Conservation (phyloP, 192 early-diverging fungal genomes). For the Pilobolus umbonatus region DNA sequence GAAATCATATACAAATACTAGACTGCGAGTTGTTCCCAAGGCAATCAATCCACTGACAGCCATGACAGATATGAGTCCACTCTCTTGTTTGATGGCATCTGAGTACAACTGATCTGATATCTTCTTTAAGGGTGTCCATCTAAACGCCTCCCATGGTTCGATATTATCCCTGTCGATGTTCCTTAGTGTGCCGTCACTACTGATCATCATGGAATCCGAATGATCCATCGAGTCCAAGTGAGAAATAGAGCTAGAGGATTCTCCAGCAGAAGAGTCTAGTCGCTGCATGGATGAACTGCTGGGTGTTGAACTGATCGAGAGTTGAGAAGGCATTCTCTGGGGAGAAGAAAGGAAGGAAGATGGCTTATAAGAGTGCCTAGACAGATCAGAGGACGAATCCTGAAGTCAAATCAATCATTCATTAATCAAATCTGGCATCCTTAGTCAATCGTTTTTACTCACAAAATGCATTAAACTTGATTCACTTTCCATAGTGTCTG, state of each 20-base stretch:
- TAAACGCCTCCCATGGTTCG: constrained; percentile 52
- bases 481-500: constrained; percentile 42
- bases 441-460: constrained; percentile 22
- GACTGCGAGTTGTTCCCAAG: constrained; percentile 52
- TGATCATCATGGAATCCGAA: constrained; percentile 6
- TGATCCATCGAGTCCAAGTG: background rate
- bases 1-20: constrained; percentile 51
- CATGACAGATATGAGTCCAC: constrained; percentile 36
- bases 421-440: constrained; percentile 6
- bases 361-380: constrained; percentile 13
- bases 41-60: constrained; percentile 50
- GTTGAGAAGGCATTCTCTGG: constrained; percentile 2
- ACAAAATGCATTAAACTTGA: constrained; percentile 38
- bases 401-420: background rate
- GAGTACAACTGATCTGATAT: constrained; percentile 55
- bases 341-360: constrained; percentile 1
- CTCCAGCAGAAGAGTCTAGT: constrained; percentile 16
- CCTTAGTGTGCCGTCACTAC: background rate
- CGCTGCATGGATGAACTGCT: background rate
- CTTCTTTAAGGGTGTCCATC: constrained; percentile 51
- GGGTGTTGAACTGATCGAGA: background rate
- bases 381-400: constrained; percentile 34
- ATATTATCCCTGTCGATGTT: constrained; percentile 18
- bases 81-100: constrained; percentile 34
- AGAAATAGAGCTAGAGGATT: constrained; percentile 15